Evolutionary conservation across 2,329 filamentous ascomycete genomes (phyloP).

Genomic region (Hymenoscyphus repandus): DNA sequence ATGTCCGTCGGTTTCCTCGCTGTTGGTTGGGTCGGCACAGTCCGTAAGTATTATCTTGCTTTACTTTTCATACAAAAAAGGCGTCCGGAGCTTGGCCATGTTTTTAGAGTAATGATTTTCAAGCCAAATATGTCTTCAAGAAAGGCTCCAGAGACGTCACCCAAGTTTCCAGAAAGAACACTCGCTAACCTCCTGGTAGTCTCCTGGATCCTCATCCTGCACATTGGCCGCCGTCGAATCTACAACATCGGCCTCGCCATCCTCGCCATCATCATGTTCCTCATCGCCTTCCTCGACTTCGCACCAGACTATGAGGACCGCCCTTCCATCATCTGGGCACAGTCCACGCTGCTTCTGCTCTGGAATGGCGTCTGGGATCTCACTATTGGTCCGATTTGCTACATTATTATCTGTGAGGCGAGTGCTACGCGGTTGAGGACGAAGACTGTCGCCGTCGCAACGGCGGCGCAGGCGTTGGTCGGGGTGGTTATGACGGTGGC

Average conservation of each 20-base stretch:
- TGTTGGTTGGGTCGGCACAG: slow-evolving; percentile 55
- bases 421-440: slow-evolving; percentile 38
- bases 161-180: too few species aligned
- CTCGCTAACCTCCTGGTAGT: slow-evolving; percentile 36
- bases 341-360: slow-evolving; percentile 10
- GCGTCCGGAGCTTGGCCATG: too few species aligned
- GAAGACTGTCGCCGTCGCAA: slow-evolving; percentile 24
- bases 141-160: too few species aligned
- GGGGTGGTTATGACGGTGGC: slow-evolving; percentile 21
- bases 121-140: too few species aligned
- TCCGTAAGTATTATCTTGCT: slow-evolving; percentile 27
- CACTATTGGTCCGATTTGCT: slow-evolving; percentile 35
- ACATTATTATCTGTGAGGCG: slow-evolving; percentile 39
- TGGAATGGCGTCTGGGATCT: slow-evolving; percentile 22
- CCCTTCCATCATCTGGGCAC: slow-evolving; percentile 18
- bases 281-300: slow-evolving; percentile 35
- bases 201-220: slow-evolving; percentile 55
- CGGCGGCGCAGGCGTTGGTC: slow-evolving; percentile 17
- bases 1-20: slow-evolving; percentile 59
- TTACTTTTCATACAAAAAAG: too few species aligned
- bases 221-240: slow-evolving; percentile 56
- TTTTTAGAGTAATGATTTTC: too few species aligned
- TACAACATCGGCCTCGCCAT: slow-evolving; percentile 52
- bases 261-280: slow-evolving; percentile 48
- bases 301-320: slow-evolving; percentile 29